Evolutionary conservation across 495 filamentous ascomycete species (phyloP), one percentile per base, ranked within the genome.

Genomic region (Talaromyces ruber): DNA sequence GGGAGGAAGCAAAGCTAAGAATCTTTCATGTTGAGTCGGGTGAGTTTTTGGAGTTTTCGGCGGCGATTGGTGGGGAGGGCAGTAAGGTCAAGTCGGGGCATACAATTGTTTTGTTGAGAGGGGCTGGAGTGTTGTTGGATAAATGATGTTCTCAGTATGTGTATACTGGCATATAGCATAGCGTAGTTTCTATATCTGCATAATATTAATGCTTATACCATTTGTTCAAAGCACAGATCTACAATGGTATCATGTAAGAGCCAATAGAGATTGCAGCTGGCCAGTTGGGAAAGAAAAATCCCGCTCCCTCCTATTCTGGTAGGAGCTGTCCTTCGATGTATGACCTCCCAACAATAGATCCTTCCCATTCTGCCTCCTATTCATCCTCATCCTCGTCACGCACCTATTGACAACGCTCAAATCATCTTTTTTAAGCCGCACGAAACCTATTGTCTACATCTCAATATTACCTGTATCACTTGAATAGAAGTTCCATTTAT

Each of bases 1-100:
- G 88, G 16, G 91, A 96, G 76, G 86, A 88, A 73, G 87, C 89
- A 30, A 84, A 84, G 68, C 67, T 98, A 64, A 72, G 93, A 39
- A 83, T 98, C 1, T 98, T 94, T 62, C 93, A 98, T 72, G 89
- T 97, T 0, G 94, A 98, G 70, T 88, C 86, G 0, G 95, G 95
- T 1, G 75, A 90, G 61, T 76, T 98, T 62, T 69, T 98, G 64
- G 89, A 88, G 54, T 98, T 97, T 72, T 84, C 83, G 24, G 92
- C 97, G 74, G 88, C 92, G 73, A 68, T 81, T 63, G 74, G 75
- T 2, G 73, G 88, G 22, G 93, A 88, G 7, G 14, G 14, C 4
- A 50, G 21, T 25, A 81, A 85, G 68, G 81, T 81, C 9, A 83
- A 82, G 60, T 86, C 80, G 66, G 95, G 94, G 3, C 90, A 98